Base-by-base conservation (phyloP, 805 yeast species). In the Cyberlindnera euphorbiae region DNA sequence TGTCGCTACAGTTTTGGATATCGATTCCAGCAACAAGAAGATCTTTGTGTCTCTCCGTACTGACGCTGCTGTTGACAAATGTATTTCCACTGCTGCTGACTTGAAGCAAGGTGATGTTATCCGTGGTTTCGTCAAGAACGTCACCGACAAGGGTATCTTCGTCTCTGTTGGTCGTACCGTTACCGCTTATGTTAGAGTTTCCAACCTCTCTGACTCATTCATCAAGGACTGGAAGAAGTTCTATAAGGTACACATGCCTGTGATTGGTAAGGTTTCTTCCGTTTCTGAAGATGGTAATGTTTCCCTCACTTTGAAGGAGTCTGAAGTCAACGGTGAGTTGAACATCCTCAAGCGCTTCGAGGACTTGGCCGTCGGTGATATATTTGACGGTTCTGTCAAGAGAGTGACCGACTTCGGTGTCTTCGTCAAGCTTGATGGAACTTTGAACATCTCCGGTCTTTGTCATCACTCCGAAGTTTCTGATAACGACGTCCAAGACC, bases 371-470 rank as follows among this genome's bases (percentile, higher is more conserved):
- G 77, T 70, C 34, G 95, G 84, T 37, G 84, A 81, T 18, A 63
- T 80, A 21, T 76, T 66, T 48, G 90, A 82, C 53, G 98, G 96
- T 56, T 63, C 79, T 3, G 81, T 90, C 29, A 79, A 75, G 55
- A 74, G 74, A 42, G 84, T 80, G 17, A 79, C 88, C 23, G 95
- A 85, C 31, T 90, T 80, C 56, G 98, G 98, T 65, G 95, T 87
- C 4, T 90, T 90, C 55, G 82, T 90, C 34, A 79, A 76, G 44
- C 66, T 90, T 36, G 88, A 81, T 47, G 84, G 82, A 30, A 79
- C 93, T 27, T 63, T 75, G 36, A 77, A 77, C 50, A 69, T 88
- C 39, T 76, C 83, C 52, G 98, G 97, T 39, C 72, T 90, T 46
- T 88, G 96, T 49, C 97, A 90, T 56, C 79, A 73, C 39, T 71